phyloP scores from a whole-genome alignment of 208 protist genomes.

The Acanthamoeba castellanii region DNA sequence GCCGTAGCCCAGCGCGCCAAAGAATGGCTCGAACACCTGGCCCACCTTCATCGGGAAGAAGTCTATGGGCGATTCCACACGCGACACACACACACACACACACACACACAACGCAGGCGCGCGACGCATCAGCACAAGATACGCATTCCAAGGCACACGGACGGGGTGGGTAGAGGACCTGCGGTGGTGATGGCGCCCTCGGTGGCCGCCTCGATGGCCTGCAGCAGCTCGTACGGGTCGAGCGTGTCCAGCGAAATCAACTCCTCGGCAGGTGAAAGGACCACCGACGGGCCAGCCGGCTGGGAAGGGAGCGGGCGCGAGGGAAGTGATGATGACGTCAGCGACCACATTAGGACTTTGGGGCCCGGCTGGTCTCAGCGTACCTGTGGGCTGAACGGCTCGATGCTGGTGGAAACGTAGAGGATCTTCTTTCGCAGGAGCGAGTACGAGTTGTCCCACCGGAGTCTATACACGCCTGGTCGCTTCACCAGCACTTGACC shows the following conservation, averaged over 20 bases:
- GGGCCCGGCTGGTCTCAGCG: no score
- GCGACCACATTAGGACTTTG: no score
- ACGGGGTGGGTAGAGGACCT: not conserved
- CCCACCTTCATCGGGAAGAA: slow-evolving; percentile 64
- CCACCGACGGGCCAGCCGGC: not conserved
- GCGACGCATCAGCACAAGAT: no score
- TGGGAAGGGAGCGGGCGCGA: not conserved
- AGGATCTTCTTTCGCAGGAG: slow-evolving; percentile 56
- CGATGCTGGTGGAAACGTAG: not conserved
- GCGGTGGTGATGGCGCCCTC: slow-evolving; percentile 3
- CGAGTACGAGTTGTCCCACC: slow-evolving; percentile 69
- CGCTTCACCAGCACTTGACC: slow-evolving; percentile 21
- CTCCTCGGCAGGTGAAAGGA: not conserved
- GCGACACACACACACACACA: not conserved
- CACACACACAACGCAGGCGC: not conserved
- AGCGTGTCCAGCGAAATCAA: slow-evolving; percentile 56
- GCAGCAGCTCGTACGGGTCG: slow-evolving; percentile 50
- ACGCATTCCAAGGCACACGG: no score
- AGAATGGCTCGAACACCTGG: slow-evolving; percentile 67
- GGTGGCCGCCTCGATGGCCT: slow-evolving; percentile 32
- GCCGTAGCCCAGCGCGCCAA: slow-evolving; percentile 47
- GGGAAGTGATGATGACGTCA: not conserved
- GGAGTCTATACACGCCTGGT: slow-evolving; percentile 48
- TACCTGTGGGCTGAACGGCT: not conserved
- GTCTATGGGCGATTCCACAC: not conserved